Conservation (phyloP, 371 early-diverging fungal species). For the Circinella minor region DNA sequence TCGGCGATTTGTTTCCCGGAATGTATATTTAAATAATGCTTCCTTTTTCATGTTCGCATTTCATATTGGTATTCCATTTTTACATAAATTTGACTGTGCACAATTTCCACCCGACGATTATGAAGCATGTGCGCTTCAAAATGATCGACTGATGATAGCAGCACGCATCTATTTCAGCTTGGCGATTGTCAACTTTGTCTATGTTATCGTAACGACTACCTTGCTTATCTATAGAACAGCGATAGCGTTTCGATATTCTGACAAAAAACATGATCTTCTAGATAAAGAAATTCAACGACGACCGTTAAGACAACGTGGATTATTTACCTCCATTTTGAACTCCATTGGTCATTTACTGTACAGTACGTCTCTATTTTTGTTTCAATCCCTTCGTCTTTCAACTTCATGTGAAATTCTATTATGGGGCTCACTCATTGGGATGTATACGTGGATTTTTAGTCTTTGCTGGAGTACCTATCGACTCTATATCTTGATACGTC, state of each 20-base stretch:
- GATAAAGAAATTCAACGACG: slow-evolving; percentile 9
- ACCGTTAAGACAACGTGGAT: slow-evolving; percentile 28
- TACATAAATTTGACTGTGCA: not conserved
- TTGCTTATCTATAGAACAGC: slow-evolving; percentile 9
- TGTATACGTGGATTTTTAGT: slow-evolving; percentile 37
- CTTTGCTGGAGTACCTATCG: slow-evolving; percentile 27
- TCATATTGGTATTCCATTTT: not conserved
- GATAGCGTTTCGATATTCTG: not conserved
- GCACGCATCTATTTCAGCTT: slow-evolving; percentile 13
- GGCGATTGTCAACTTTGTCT: slow-evolving; percentile 11
- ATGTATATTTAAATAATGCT: slow-evolving; percentile 1
- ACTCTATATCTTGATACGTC: slow-evolving; percentile 22
- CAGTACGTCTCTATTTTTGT: slow-evolving; percentile 22
- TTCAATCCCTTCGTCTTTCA: slow-evolving; percentile 15
- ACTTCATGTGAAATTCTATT: slow-evolving; percentile 28
- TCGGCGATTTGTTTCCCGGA: not conserved
- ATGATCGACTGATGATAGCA: not conserved
- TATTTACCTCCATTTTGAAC: slow-evolving; percentile 24
- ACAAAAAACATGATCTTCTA: not conserved
- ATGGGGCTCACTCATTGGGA: slow-evolving; percentile 33
- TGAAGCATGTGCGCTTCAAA: not conserved
- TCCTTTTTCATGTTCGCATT: not conserved
- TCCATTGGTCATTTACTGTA: slow-evolving; percentile 37
- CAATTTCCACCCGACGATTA: not conserved
- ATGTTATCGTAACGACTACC: slow-evolving; percentile 8